Conservation (phyloP, 441 rosid genomes). For the Viola pubescens region DNA sequence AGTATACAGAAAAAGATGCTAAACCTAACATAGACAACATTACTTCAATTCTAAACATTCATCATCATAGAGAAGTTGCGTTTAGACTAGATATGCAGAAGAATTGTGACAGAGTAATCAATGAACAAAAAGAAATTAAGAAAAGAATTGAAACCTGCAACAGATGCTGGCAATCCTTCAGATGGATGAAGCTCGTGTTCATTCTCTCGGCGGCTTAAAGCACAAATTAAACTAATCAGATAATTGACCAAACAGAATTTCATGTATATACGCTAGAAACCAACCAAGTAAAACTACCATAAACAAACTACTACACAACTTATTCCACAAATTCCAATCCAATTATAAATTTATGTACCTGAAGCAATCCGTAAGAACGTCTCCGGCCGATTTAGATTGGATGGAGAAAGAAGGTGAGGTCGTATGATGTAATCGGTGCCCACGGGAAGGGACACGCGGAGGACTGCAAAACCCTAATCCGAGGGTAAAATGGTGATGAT, state of each 20-base stretch:
- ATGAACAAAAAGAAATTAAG: not conserved
- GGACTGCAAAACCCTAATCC: slow-evolving; percentile 37
- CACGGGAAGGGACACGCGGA: slow-evolving; percentile 17
- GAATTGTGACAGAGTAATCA: not conserved
- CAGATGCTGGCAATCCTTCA: slow-evolving; percentile 32
- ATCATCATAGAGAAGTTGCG: not conserved
- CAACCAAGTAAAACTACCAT: not conserved
- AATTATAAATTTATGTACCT: slow-evolving; percentile 25
- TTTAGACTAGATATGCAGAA: not conserved
- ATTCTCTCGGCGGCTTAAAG: slow-evolving; percentile 53
- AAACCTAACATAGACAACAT: not conserved
- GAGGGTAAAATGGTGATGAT: slow-evolving; percentile 5
- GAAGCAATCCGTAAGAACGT: slow-evolving; percentile 35
- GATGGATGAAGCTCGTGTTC: slow-evolving; percentile 31
- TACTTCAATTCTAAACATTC: not conserved
- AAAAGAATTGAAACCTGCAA: slow-evolving; percentile 49
- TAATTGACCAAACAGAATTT: slow-evolving; percentile 15
- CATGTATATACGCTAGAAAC: slow-evolving; percentile 1
- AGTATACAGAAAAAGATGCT: not conserved
- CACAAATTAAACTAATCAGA: slow-evolving; percentile 32
- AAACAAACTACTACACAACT: not conserved
- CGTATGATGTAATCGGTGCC: slow-evolving; percentile 21
- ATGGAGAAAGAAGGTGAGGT: slow-evolving; percentile 30
- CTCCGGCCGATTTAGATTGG: slow-evolving; percentile 33
- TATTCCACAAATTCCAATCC: not conserved